Evolutionary conservation across 257 asterid genomes (phyloP), one percentile per base, ranked within the genome.

Genomic region (Solanum arcanum): DNA sequence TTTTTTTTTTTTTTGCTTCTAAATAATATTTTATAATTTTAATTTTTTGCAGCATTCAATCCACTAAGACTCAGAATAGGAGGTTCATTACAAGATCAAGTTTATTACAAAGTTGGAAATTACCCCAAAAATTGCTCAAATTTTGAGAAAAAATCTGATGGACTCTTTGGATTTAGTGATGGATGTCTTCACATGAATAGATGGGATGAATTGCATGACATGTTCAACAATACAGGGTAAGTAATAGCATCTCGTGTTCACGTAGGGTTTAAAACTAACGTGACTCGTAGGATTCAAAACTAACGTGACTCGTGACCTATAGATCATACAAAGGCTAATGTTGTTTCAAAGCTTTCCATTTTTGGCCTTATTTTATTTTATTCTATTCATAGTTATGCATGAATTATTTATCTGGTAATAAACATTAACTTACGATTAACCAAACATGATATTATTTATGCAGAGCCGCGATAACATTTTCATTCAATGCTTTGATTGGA

Each of bases 81-180:
- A 52, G 97, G 98, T 68, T 94, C 96, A 20, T 84, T 95, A 75
- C 94, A 94, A 92, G 98, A 95, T 90, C 97, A 92, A 86, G 93
- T 95, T 9, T 66, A 92, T 35, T 94, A 95, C 89, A 27, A 86
- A 29, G 92, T 94, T 75, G 97, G 98, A 85, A 52, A 86, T 84
- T 73, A 83, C 16, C 86, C 86, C 10, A 84, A 46, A 3, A 88
- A 91, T 49, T 95, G 98, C 93, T 94, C 94, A 69, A 91, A 90
- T 85, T 93, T 95, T 88, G 89, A 89, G 84, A 89, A 82, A 86
- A 76, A 4, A 3, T 60, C 87, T 1, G 23, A 62, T 70, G 94
- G 88, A 46, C 33, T 90, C 86, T 94, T 95, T 90, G 96, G 97
- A 62, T 95, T 93, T 85, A 85, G 93, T 27, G 59, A 31, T 44